Conservation (phyloP, 169 alveolate genomes). For the Toxoplasma gondii region DNA sequence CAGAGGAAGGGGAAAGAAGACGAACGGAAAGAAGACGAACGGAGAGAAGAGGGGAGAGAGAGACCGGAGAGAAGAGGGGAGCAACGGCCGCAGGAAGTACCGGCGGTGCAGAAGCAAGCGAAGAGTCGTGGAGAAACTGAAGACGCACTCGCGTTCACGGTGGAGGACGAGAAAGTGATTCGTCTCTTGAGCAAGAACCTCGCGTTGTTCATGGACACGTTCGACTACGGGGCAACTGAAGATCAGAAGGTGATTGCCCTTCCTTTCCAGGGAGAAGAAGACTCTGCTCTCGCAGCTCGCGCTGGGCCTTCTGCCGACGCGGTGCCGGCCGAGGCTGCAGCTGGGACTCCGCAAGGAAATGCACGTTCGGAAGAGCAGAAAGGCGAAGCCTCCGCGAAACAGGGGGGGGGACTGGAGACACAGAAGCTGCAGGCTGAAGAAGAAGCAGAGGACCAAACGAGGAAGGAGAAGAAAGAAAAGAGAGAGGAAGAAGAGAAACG, state of each 20-base stretch:
- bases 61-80: background rate
- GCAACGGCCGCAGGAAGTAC: background rate
- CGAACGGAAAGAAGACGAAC: background rate
- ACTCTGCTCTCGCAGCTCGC: too few species aligned
- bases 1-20: background rate
- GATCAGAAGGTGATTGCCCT: conserved; percentile 33
- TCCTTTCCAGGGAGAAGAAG: background rate
- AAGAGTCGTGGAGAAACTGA: background rate
- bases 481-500: background rate
- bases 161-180: conserved; percentile 55
- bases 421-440: background rate
- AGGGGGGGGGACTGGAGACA: too few species aligned
- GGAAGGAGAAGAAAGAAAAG: background rate
- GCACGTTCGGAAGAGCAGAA: background rate
- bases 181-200: conserved; percentile 51
- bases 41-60: background rate
- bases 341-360: background rate
- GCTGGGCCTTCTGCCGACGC: too few species aligned
- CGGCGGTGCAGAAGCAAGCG: background rate
- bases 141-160: background rate
- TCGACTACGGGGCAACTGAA: conserved; percentile 52
- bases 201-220: conserved; percentile 62
- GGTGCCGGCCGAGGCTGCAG: background rate
- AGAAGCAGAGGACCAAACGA: background rate
- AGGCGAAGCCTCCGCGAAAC: background rate